Percentiles rank a stretch among this genome's conserved stretches.
phyloP scores from a whole-genome alignment of 306 rosid species.

The Rosa chinensis region DNA sequence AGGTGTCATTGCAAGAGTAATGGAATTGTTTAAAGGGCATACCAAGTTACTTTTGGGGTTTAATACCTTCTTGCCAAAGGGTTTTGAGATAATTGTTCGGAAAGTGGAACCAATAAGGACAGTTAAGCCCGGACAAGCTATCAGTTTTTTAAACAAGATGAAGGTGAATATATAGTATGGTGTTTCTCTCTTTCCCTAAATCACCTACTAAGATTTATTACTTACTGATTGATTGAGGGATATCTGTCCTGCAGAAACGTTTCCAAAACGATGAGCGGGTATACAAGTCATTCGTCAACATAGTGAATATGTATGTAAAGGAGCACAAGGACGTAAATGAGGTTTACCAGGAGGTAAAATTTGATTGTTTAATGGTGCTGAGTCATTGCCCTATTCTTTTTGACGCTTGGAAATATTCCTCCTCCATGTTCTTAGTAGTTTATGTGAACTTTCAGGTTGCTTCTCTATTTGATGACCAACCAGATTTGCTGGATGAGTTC shows the following conservation, averaged over 20 bases:
- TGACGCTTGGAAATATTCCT: neutral
- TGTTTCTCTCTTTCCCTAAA: slow-evolving; percentile 14
- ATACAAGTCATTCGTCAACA: slow-evolving; percentile 91
- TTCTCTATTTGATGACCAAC: slow-evolving; percentile 64
- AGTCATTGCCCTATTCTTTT: neutral
- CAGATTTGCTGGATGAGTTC: slow-evolving; percentile 82
- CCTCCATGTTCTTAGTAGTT: slow-evolving; percentile 17
- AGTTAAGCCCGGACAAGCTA: slow-evolving; percentile 92
- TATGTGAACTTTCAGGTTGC: slow-evolving; percentile 57
- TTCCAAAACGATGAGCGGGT: slow-evolving; percentile 83
- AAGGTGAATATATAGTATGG: slow-evolving; percentile 49
- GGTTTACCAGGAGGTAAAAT: slow-evolving; percentile 39
- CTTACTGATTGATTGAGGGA: slow-evolving; percentile 15
- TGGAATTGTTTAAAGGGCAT: slow-evolving; percentile 93
- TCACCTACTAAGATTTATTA: slow-evolving; percentile 15
- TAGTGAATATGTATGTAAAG: slow-evolving; percentile 89
- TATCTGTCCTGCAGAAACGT: slow-evolving; percentile 61
- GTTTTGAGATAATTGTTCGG: slow-evolving; percentile 81
- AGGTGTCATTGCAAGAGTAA: slow-evolving; percentile 94
- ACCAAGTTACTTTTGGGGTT: slow-evolving; percentile 87
- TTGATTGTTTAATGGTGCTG: neutral
- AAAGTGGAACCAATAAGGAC: slow-evolving; percentile 83
- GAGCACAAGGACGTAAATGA: slow-evolving; percentile 88
- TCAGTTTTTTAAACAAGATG: slow-evolving; percentile 93
- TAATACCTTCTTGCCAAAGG: slow-evolving; percentile 95